Conservation (phyloP, 331 rosid species). For the Prunus yedoensis region DNA sequence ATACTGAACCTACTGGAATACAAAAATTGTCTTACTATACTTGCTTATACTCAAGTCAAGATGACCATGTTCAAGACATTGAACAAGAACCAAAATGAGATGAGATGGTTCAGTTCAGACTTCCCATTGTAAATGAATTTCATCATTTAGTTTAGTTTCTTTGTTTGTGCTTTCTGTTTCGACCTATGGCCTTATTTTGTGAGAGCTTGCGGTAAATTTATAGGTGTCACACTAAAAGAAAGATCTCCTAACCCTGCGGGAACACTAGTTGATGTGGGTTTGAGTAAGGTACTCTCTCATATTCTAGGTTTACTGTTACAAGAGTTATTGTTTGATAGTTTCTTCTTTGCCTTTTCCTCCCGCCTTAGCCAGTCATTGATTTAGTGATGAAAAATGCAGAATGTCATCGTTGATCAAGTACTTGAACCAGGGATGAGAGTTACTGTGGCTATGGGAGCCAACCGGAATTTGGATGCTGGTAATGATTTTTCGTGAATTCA, state of each 20-base stretch:
- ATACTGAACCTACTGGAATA: neutral
- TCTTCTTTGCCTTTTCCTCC: conserved; percentile 1
- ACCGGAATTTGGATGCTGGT: conserved; percentile 79
- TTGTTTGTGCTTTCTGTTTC: neutral
- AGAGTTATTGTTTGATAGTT: neutral
- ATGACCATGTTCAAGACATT: neutral
- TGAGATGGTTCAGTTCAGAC: neutral
- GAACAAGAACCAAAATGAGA: conserved; percentile 10
- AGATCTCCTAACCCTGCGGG: conserved; percentile 44
- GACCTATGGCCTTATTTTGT: conserved; percentile 17
- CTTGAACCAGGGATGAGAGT: conserved; percentile 83
- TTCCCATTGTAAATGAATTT: neutral
- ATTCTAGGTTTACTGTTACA: conserved; percentile 17
- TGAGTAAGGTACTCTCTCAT: conserved; percentile 62
- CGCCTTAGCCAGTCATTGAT: conserved; percentile 13
- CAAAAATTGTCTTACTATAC: neutral
- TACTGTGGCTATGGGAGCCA: conserved; percentile 93
- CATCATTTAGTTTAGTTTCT: neutral
- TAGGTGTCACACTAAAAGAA: conserved; percentile 80
- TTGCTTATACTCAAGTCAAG: neutral
- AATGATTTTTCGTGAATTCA: conserved; percentile 14
- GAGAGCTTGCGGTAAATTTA: conserved; percentile 28
- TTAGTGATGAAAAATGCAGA: conserved; percentile 51
- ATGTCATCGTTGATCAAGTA: conserved; percentile 61
- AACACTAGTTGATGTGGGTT: conserved; percentile 85